Evolutionary conservation across 2,329 filamentous ascomycete species (phyloP), one percentile per base, ranked within the genome.

Genomic region (Cladophialophora immunda): DNA sequence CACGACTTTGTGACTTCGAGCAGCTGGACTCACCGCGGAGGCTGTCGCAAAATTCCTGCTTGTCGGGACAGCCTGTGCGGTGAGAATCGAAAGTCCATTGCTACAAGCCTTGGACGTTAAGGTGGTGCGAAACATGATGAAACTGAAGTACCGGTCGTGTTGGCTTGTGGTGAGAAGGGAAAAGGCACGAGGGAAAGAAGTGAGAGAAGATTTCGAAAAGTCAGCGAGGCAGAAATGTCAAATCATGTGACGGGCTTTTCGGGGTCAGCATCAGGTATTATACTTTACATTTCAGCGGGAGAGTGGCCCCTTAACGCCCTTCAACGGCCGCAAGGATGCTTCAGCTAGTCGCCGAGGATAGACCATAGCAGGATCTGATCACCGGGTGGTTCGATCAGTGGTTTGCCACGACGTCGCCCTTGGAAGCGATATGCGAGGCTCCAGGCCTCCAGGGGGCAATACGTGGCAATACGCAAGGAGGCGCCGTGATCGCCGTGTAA

Each of bases 1-100:
- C 13, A 91, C 87, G 17, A 92, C 82, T 73, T 85, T 88, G 81
- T 92, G 89, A 70, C 80, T 82, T 59, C 78, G 78, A 32, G 77
- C 74, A 17, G 76, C 72, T 45, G 78, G 73, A 62, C 62, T 75
- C 25, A 77, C 80, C 7, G 80, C 77, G 11, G 70, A 67, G 15
- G 76, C 68, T 58, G 74, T 75, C 2, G 79, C 73, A n/a, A 64
- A 38, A 38, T 38, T 52, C 50, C 65, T 45, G 13, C n/a, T 52
- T 27, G 54, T 62, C 29, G 57, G 22, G 11, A 50, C 41, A 13
- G 4, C 25, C 17, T 47, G 50, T 4, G 41, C 27, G 5, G 25
- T 34, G 30, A 36, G n/a, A 13, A 45, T 19, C 22, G 45, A 62
- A 19, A 32, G 58, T 27, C 58, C 45, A 34, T 32, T 52, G 32